phyloP scores from a whole-genome alignment of 495 filamentous ascomycete species.

The Neurospora sp. region DNA sequence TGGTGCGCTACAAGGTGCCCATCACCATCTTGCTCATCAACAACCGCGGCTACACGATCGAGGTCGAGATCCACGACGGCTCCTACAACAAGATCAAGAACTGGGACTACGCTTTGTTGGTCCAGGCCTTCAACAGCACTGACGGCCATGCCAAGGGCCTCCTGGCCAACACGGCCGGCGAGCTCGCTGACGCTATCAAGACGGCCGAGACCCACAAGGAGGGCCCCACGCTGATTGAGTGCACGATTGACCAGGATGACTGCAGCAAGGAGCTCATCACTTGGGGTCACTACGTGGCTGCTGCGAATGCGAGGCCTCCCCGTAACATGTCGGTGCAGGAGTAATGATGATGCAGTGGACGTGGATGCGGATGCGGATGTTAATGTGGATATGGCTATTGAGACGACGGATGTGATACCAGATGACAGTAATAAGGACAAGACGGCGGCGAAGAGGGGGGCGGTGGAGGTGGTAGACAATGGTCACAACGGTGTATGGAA shows the following conservation, averaged over 20 bases:
- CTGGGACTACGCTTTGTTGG: slow-evolving; percentile 16
- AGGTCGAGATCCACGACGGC: slow-evolving; percentile 39
- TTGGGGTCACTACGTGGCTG: slow-evolving; percentile 17
- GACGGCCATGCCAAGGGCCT: slow-evolving; percentile 14
- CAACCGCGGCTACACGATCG: slow-evolving; percentile 43
- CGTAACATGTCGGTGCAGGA: neutral
- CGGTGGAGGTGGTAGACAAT: neutral
- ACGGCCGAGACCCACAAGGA: slow-evolving; percentile 2
- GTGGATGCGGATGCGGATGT: neutral
- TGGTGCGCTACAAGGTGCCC: slow-evolving; percentile 18
- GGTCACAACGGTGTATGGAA: neutral
- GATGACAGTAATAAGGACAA: neutral
- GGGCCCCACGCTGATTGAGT: slow-evolving; percentile 17
- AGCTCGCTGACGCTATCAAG: slow-evolving; percentile 9
- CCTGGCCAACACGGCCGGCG: slow-evolving; percentile 9
- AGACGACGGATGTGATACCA: neutral
- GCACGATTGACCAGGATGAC: slow-evolving; percentile 17
- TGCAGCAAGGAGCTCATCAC: slow-evolving; percentile 19
- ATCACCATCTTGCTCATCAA: slow-evolving; percentile 28
- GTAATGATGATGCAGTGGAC: neutral
- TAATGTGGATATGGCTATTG: neutral
- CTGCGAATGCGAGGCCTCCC: slow-evolving; percentile 16
- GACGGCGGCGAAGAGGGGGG: neutral
- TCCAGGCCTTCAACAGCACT: slow-evolving; percentile 11
- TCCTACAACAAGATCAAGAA: slow-evolving; percentile 20